Conservation (phyloP, 164 flowering plant species). For the Vitis rotundifolia region DNA sequence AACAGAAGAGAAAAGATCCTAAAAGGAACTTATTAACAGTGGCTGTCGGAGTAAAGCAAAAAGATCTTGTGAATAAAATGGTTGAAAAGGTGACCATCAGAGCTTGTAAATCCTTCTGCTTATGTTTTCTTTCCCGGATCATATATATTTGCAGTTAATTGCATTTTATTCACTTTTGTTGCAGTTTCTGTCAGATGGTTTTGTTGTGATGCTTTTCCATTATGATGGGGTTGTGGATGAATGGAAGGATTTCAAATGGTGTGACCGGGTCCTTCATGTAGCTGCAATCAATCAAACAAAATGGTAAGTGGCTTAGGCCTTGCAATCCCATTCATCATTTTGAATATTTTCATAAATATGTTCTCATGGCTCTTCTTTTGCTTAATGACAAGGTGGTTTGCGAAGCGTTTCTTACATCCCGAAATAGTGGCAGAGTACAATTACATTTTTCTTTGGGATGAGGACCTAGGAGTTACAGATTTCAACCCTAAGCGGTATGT, state of each 20-base stretch:
- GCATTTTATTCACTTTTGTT: neutral
- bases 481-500: constrained; percentile 56
- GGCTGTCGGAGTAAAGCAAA: constrained; percentile 65
- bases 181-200: constrained; percentile 55
- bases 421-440: constrained; percentile 57
- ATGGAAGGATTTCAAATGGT: constrained; percentile 57
- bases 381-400: constrained; percentile 61
- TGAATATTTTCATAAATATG: neutral
- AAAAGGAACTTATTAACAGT: constrained; percentile 42
- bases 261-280: constrained; percentile 44
- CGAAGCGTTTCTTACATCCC: constrained; percentile 75
- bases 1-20: constrained; percentile 17
- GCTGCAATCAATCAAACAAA: constrained; percentile 64
- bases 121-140: neutral
- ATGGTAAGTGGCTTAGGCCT: constrained; percentile 35
- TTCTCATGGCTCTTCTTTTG: neutral
- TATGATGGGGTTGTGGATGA: constrained; percentile 61
- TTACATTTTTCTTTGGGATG: constrained; percentile 75
- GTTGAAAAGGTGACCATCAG: constrained; percentile 45
- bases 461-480: constrained; percentile 69
- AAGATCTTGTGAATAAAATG: constrained; percentile 50
- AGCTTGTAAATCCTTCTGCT: neutral
- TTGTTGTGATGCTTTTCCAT: constrained; percentile 65
- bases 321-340: neutral
- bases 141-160: neutral